These are phyloP conservation scores for Biscogniauxia marginata DNA, from an alignment of 2,329 filamentous ascomycete genomes.

Conservation along the genomic window DNA sequence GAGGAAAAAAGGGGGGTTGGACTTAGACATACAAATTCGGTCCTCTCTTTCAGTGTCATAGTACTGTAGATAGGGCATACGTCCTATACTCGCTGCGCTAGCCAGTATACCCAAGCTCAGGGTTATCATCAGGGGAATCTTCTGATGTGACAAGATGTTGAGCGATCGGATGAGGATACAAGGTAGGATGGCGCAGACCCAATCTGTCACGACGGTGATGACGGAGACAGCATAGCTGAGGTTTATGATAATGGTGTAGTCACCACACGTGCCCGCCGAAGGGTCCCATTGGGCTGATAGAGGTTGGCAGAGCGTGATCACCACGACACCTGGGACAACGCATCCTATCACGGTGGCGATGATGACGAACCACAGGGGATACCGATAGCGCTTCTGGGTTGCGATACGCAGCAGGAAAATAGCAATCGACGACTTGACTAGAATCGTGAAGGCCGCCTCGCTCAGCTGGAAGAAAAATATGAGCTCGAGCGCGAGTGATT, in stretches of 20 bases:
- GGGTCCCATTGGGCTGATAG: constrained; percentile 5
- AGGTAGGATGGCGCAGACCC: constrained; percentile 2
- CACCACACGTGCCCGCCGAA: constrained; percentile 4
- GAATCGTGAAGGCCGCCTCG: constrained; percentile 5
- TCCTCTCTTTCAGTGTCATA: constrained; percentile 2
- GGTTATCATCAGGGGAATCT: constrained; percentile 4
- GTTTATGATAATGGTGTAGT: constrained; percentile 4
- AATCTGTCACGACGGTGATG: constrained; percentile 4
- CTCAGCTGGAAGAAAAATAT: constrained; percentile 6
- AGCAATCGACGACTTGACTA: constrained; percentile 3
- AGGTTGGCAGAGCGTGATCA: constrained; percentile 2
- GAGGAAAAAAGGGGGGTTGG: no score
- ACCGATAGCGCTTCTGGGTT: constrained; percentile 4
- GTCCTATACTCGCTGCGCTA: constrained; percentile 4
- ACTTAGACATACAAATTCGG: background rate
- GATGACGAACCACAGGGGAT: constrained; percentile 7
- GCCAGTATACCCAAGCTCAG: constrained; percentile 5
- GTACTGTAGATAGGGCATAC: constrained; percentile 3
- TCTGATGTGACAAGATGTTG: constrained; percentile 3
- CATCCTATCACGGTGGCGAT: constrained; percentile 3
- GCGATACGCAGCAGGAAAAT: constrained; percentile 2
- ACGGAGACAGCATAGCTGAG: constrained; percentile 4
- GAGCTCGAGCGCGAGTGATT: constrained; percentile 3
- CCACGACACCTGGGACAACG: constrained; percentile 4
- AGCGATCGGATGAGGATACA: constrained; percentile 1